A percentile compares a stretch with the other conserved stretches of the same genome.
Conservation (phyloP, 1,284 basidiomycete genomes). For the Pisolithus thermaeus region DNA sequence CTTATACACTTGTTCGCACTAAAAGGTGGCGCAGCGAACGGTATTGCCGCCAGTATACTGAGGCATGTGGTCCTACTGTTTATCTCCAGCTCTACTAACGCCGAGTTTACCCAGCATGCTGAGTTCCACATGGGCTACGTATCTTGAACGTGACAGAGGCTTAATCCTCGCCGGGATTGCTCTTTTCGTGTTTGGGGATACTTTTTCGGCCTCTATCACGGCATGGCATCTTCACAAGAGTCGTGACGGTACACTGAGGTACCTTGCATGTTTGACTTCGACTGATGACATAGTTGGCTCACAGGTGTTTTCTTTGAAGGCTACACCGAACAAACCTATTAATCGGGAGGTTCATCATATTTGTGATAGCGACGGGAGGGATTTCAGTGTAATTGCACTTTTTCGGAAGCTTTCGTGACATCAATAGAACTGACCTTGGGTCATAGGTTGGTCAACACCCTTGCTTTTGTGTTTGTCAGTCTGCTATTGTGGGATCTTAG, state of each 20-base stretch:
- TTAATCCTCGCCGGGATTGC: slow-evolving; percentile 11
- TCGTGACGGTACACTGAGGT: not conserved
- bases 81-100: not conserved
- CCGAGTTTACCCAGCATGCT: slow-evolving; percentile 4
- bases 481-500: not conserved
- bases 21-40: slow-evolving; percentile 10
- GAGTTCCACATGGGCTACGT: slow-evolving; percentile 13
- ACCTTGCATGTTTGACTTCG: not conserved
- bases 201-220: not conserved
- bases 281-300: not conserved
- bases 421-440: not conserved
- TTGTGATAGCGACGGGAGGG: slow-evolving; percentile 22
- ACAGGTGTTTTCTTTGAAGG: not conserved
- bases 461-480: slow-evolving; percentile 24
- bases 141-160: slow-evolving; percentile 1
- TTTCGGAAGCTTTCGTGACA: too few species aligned
- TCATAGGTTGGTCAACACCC: slow-evolving; percentile 22
- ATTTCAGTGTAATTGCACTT: slow-evolving; percentile 19
- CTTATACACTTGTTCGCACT: not conserved
- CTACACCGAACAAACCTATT: not conserved
- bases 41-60: slow-evolving; percentile 10
- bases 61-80: slow-evolving; percentile 12
- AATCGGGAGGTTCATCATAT: slow-evolving; percentile 14
- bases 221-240: slow-evolving; percentile 1
- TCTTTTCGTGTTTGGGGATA: slow-evolving; percentile 3